Base-by-base conservation (phyloP, 2,329 filamentous ascomycete genomes). In the Leptographium wingfieldii region DNA sequence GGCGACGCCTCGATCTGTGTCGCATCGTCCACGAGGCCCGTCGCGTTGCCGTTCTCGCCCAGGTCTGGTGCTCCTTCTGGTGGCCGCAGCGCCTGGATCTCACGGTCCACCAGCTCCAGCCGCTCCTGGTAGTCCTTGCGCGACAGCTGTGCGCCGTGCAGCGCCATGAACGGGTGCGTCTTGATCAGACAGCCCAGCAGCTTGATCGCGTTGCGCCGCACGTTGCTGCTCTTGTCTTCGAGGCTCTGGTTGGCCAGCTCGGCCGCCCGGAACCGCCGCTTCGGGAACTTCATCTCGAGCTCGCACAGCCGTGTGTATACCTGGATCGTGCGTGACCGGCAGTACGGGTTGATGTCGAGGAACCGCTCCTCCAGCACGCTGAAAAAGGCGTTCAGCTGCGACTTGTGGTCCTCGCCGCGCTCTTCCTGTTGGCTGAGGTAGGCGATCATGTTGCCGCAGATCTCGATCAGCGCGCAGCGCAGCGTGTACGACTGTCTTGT, bases 211-310 rank as follows among this genome's bases (percentile, higher is more conserved):
- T 97, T 97, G 61, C 92, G 83, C 63, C 94, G 83, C 38, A 99
- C 94, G 68, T 97, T 95, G 73, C 94, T 99, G 74, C 92, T 97
- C 78, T 95, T 97, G 75, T 99, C 95, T 71, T 96, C 90, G 3
- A 99, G 78, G 71, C 92, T 97, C 66, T 89, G 83, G 60, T 88
- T 86, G 1, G 94, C 92, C 31, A 96, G 77, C 70, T 96, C 90
- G 1, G 92, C 88, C 4, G 87, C 92, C 68, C 82, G 87, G 71
- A 96, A 92, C 62, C 94, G 81, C 59, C 92, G 82, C 74, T 96
- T 96, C 46, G 92, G 90, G 67, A 95, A 96, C 70, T 97, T 97
- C 65, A 92, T 90, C 55, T 96, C 90, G n/a, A 97, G 79, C 60
- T 96, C 91, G 68, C 92, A 96, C 14, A 99, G 80, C 69, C 86